Conservation (phyloP, 768 basidiomycete genomes). For the Auriscalpium microsporum region DNA sequence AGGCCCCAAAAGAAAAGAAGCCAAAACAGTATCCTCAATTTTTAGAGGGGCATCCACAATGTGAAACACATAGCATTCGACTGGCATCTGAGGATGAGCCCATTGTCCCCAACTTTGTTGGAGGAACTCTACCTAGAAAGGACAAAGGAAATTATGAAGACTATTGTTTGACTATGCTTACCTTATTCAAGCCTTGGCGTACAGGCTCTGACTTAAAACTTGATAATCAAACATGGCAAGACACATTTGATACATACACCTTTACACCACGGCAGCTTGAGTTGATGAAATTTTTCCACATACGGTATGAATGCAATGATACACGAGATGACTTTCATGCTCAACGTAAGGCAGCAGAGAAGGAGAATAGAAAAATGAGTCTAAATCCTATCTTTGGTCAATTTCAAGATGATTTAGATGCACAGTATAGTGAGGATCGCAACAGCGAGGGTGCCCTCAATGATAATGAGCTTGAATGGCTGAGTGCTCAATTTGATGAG, state of each 20-base stretch:
- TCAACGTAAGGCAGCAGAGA: neutral
- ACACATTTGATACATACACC: slow-evolving; percentile 11
- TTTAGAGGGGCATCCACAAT: slow-evolving; percentile 18
- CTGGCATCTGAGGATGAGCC: neutral
- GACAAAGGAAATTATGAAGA: slow-evolving; percentile 18
- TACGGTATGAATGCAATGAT: slow-evolving; percentile 30
- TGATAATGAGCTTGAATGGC: too few relatives aligned
- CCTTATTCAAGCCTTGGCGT: slow-evolving; percentile 10
- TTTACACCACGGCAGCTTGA: slow-evolving; percentile 13
- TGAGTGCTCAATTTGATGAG: too few relatives aligned
- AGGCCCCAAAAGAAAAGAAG: neutral
- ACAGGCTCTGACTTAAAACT: slow-evolving; percentile 1
- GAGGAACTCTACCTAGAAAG: slow-evolving; percentile 20
- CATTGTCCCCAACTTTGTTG: slow-evolving; percentile 24
- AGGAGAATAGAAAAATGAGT: neutral
- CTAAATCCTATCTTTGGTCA: neutral
- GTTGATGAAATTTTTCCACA: slow-evolving; percentile 25
- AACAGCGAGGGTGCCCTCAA: too few relatives aligned
- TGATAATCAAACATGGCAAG: slow-evolving; percentile 17
- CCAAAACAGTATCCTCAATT: slow-evolving; percentile 3
- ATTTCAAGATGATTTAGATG: neutral
- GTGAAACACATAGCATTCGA: slow-evolving; percentile 17
- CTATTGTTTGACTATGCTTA: slow-evolving; percentile 13
- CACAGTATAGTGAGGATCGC: neutral
- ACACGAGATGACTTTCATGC: slow-evolving; percentile 25